A percentile compares a stretch with the other conserved stretches of the same genome.
These are phyloP conservation scores for Daldinia loculata DNA, from an alignment of 495 filamentous ascomycete genomes.

Conservation along the genomic window DNA sequence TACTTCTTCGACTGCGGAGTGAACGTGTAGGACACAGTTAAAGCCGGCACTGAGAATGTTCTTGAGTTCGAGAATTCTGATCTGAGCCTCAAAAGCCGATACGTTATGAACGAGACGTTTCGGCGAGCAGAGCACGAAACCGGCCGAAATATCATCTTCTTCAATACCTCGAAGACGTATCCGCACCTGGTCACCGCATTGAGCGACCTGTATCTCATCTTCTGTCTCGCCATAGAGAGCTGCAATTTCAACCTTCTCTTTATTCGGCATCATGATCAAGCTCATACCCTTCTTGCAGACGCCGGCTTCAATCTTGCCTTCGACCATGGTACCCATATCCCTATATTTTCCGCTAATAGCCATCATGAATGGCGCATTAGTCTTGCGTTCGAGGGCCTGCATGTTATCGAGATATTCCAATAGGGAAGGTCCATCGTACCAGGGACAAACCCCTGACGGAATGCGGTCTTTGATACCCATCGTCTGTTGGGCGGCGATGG, in stretches of 20 bases:
- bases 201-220: conserved; percentile 81
- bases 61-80: conserved; percentile 94
- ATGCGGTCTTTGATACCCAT: conserved; percentile 89
- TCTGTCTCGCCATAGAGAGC: conserved; percentile 96
- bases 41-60: conserved; percentile 82
- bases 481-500: conserved; percentile 87
- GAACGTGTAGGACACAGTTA: conserved; percentile 91
- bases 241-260: conserved; percentile 76
- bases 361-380: conserved; percentile 99
- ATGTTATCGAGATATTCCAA: conserved; percentile 93
- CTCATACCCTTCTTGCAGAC: conserved; percentile 85
- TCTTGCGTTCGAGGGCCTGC: conserved; percentile 90
- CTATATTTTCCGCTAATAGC: conserved; percentile 93
- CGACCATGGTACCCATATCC: conserved; percentile 97
- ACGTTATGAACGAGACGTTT: conserved; percentile 94
- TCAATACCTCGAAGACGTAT: conserved; percentile 91
- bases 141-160: conserved; percentile 95
- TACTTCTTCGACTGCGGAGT: conserved; percentile 95
- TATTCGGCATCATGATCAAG: conserved; percentile 94
- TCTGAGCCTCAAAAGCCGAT: conserved; percentile 91
- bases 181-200: conserved; percentile 94
- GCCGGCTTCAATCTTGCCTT: conserved; percentile 96
- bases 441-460: conserved; percentile 75
- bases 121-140: conserved; percentile 93
- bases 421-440: conserved; percentile 92